Evolutionary conservation across 495 filamentous ascomycete species (phyloP).

Genomic region (Penicillium herquei): DNA sequence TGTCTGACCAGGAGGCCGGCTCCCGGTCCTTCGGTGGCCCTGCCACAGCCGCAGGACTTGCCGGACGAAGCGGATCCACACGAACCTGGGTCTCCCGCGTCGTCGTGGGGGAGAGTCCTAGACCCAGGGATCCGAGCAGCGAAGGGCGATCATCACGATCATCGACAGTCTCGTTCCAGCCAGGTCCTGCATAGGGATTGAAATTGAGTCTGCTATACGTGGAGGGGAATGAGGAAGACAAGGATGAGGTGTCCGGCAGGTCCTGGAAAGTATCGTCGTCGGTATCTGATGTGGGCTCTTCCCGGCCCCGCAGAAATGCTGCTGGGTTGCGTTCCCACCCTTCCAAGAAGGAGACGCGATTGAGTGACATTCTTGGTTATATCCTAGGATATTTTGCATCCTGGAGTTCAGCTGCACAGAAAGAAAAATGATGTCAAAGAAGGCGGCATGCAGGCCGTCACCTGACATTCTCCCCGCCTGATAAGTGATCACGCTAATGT

Average conservation of each 20-base stretch:
- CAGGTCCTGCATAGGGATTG: slow-evolving; percentile 45
- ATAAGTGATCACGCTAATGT: background rate
- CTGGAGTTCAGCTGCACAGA: background rate
- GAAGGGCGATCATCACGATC: slow-evolving; percentile 32
- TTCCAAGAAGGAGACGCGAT: slow-evolving; percentile 40
- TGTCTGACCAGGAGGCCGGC: slow-evolving; percentile 29
- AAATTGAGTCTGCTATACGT: slow-evolving; percentile 43
- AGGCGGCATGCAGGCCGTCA: background rate
- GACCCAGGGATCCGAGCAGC: slow-evolving; percentile 19
- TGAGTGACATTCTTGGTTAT: slow-evolving; percentile 27
- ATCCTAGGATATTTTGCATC: background rate
- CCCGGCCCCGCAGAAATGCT: slow-evolving; percentile 27
- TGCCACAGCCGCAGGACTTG: slow-evolving; percentile 2
- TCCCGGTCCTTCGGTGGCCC: slow-evolving; percentile 5
- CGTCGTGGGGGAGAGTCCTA: slow-evolving; percentile 20
- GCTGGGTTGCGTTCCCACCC: slow-evolving; percentile 45
- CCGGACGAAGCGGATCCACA: slow-evolving; percentile 9
- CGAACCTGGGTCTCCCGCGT: slow-evolving; percentile 19
- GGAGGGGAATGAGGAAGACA: slow-evolving; percentile 45
- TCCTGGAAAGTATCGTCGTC: slow-evolving; percentile 32
- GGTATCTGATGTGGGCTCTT: slow-evolving; percentile 24
- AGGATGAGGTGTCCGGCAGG: slow-evolving; percentile 29
- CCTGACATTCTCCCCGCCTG: background rate
- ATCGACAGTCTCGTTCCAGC: slow-evolving; percentile 34
- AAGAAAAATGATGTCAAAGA: background rate